Conservation (phyloP, 2,329 filamentous ascomycete genomes). For the Lecanicillium sp. region DNA sequence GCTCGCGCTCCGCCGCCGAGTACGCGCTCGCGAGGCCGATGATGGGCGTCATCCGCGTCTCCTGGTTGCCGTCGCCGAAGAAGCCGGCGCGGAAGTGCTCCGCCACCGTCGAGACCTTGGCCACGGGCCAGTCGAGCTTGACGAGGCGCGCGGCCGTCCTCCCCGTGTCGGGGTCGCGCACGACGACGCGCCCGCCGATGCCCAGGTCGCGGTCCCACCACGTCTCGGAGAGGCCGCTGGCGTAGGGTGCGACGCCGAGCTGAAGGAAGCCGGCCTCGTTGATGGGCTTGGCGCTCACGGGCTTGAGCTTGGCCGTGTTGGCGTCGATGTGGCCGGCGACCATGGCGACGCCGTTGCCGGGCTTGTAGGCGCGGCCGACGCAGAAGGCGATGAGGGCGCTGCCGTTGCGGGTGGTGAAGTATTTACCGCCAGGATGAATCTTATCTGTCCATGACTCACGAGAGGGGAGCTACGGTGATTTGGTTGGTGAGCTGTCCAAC, state of each 20-base stretch:
- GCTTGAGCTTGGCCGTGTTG: slow-evolving; percentile 84
- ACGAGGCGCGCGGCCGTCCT: slow-evolving; percentile 79
- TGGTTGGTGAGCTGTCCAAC: neutral
- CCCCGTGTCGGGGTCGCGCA: slow-evolving; percentile 63
- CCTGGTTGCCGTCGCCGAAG: slow-evolving; percentile 80
- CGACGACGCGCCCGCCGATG: slow-evolving; percentile 82
- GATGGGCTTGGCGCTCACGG: slow-evolving; percentile 68
- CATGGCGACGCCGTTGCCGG: slow-evolving; percentile 82
- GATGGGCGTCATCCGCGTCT: slow-evolving; percentile 91
- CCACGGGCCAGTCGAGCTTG: slow-evolving; percentile 91
- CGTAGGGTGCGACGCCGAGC: slow-evolving; percentile 88
- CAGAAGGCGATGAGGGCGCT: slow-evolving; percentile 80
- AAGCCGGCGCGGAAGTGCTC: slow-evolving; percentile 49
- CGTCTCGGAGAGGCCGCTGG: slow-evolving; percentile 76
- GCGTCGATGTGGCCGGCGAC: slow-evolving; percentile 91
- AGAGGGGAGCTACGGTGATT: slow-evolving; percentile 55
- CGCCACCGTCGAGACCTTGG: slow-evolving; percentile 85
- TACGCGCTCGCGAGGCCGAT: slow-evolving; percentile 81
- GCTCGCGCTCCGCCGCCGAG: slow-evolving; percentile 29
- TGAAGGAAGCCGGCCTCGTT: slow-evolving; percentile 80
- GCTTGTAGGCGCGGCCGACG: slow-evolving; percentile 72
- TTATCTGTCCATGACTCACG: slow-evolving; percentile 70
- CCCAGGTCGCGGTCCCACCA: slow-evolving; percentile 97
- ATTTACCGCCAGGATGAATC: slow-evolving; percentile 75
- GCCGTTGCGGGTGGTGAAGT: slow-evolving; percentile 80